Evolutionary conservation across 73 alveolate genomes (phyloP).

Genomic region (Breviolum minutum): DNA sequence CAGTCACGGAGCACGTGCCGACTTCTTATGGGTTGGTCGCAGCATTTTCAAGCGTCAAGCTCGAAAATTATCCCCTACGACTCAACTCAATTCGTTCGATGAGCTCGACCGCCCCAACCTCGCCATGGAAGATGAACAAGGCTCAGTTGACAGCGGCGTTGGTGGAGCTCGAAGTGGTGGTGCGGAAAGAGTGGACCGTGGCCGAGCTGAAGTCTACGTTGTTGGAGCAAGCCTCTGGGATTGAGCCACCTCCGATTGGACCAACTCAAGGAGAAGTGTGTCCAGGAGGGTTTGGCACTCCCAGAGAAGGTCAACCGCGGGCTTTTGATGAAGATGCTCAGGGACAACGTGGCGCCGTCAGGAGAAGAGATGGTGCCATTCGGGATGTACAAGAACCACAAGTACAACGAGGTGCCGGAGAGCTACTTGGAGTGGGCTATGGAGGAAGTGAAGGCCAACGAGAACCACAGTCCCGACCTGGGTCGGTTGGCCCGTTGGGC

Average conservation of each 20-base stretch:
- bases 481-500: constrained; percentile 23
- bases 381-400: not conserved
- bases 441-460: not conserved
- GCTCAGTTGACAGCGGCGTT: not conserved
- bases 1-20: too few species aligned
- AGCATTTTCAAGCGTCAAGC: not conserved
- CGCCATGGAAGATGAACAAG: constrained; percentile 55
- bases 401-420: not conserved
- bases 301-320: not conserved
- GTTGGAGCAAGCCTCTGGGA: not conserved
- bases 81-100: not conserved
- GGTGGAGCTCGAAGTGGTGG: not conserved
- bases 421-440: not conserved
- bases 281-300: not conserved
- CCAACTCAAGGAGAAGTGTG: not conserved
- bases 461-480: not conserved
- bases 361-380: not conserved
- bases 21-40: constrained; percentile 32
- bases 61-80: not conserved
- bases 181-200: not conserved
- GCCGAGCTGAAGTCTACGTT: not conserved
- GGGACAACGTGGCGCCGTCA: not conserved
- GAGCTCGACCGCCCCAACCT: not conserved
- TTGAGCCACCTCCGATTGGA: not conserved
- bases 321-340: not conserved